phyloP scores from a whole-genome alignment of 805 yeast species.

The Citeromyces nyonsensis region DNA sequence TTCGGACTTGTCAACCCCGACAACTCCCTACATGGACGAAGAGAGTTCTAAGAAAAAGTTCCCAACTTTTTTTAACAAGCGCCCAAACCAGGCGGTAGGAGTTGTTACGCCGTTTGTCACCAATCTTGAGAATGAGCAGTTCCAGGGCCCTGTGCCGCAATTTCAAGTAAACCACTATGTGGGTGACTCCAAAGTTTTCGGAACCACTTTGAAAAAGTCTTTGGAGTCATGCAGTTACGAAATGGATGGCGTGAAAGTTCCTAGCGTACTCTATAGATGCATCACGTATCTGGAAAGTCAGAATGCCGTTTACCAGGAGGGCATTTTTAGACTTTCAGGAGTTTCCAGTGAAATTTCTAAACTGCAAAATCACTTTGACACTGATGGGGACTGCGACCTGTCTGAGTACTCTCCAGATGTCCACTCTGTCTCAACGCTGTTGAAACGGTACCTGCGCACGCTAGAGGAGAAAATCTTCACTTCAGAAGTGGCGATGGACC shows the following conservation, averaged over 20 bases:
- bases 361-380: slow-evolving; percentile 56
- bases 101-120: not conserved
- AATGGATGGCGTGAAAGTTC: slow-evolving; percentile 32
- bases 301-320: slow-evolving; percentile 75
- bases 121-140: not conserved
- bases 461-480: slow-evolving; percentile 54
- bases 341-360: slow-evolving; percentile 63
- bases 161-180: not conserved
- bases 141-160: not conserved
- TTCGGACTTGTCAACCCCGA: no score
- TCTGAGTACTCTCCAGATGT: slow-evolving; percentile 38
- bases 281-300: slow-evolving; percentile 47
- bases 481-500: slow-evolving; percentile 10
- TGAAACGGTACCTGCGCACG: slow-evolving; percentile 67
- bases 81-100: not conserved
- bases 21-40: no score
- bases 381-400: slow-evolving; percentile 53
- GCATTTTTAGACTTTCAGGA: slow-evolving; percentile 83
- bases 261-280: slow-evolving; percentile 68
- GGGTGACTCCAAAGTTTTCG: slow-evolving; percentile 27
- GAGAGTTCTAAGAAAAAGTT: not conserved
- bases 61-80: not conserved
- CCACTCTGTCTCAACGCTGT: slow-evolving; percentile 68
- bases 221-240: slow-evolving; percentile 32
- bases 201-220: slow-evolving; percentile 41